These are phyloP conservation scores for Zangia roseola DNA, from an alignment of 768 basidiomycete genomes.

Conservation along the genomic window DNA sequence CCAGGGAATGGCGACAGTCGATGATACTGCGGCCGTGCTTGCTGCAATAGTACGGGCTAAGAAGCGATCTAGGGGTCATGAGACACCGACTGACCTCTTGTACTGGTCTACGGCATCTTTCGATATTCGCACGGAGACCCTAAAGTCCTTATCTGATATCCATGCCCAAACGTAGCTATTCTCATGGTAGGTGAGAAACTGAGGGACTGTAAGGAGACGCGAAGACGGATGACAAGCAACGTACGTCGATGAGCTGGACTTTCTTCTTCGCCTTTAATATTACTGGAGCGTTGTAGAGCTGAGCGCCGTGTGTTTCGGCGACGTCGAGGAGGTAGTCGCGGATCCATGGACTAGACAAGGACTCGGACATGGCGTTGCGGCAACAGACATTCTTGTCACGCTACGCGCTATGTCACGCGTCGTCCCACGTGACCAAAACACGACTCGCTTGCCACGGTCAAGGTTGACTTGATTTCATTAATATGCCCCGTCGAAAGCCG, in stretches of 20 bases:
- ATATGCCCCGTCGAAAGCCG: conserved; percentile 23
- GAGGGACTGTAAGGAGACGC: not conserved
- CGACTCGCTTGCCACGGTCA: not conserved
- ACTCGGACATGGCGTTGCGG: conserved; percentile 35
- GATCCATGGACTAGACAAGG: conserved; percentile 54
- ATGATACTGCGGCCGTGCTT: conserved; percentile 37
- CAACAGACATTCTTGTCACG: conserved; percentile 7
- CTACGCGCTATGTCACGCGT: conserved; percentile 20
- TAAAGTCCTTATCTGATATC: conserved; percentile 55
- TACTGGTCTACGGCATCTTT: conserved; percentile 48
- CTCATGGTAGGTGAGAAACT: conserved; percentile 57
- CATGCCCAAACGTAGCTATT: conserved; percentile 59
- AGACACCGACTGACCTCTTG: conserved; percentile 33
- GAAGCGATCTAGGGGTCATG: not conserved
- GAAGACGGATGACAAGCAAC: not conserved
- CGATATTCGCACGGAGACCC: conserved; percentile 54
- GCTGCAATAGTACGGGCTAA: conserved; percentile 16
- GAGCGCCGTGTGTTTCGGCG: conserved; percentile 52
- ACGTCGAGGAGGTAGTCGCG: conserved; percentile 46
- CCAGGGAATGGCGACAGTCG: conserved; percentile 44
- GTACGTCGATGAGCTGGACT: conserved; percentile 60
- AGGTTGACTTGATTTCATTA: not conserved
- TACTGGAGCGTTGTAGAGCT: conserved; percentile 27
- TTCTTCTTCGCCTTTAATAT: conserved; percentile 41
- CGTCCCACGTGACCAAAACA: conserved; percentile 20